phyloP scores from a whole-genome alignment of 192 early-diverging fungal species.

The Umbelopsis sp. region DNA sequence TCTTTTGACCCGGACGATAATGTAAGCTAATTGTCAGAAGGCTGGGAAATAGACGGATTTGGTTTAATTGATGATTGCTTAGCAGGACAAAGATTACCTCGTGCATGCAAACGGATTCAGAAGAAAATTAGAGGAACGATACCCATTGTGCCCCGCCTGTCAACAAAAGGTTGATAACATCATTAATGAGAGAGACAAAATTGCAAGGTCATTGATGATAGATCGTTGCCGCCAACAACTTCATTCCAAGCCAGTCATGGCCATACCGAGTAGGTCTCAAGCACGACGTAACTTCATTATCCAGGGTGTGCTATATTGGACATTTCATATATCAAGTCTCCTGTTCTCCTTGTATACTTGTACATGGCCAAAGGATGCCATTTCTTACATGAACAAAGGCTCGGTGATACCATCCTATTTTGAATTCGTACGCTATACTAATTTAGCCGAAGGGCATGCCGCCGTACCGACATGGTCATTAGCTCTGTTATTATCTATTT shows the following conservation, averaged over 20 bases:
- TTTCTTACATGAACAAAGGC: not conserved
- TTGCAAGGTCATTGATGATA: slow-evolving; percentile 8
- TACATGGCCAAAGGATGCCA: not conserved
- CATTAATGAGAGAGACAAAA: slow-evolving; percentile 4
- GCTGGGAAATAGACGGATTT: not conserved
- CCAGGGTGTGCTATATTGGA: not conserved
- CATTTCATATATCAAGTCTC: not conserved
- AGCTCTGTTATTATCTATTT: not conserved
- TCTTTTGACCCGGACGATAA: slow-evolving; percentile 11
- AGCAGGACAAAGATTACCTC: slow-evolving; percentile 6
- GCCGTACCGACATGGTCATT: not conserved
- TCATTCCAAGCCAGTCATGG: not conserved
- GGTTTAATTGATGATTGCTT: not conserved
- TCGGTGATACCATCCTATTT: not conserved
- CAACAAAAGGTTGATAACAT: slow-evolving; percentile 2
- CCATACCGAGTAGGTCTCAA: not conserved
- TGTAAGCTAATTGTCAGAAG: not conserved
- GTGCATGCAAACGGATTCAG: not conserved
- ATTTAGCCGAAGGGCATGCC: not conserved
- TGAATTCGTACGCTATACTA: not conserved
- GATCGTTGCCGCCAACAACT: slow-evolving; percentile 7
- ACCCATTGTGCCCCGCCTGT: not conserved
- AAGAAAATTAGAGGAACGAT: slow-evolving; percentile 9
- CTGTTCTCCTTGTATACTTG: not conserved
- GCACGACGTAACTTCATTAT: slow-evolving; percentile 3